phyloP scores from a whole-genome alignment of 768 basidiomycete genomes.

The Boletus subcaerulescens region DNA sequence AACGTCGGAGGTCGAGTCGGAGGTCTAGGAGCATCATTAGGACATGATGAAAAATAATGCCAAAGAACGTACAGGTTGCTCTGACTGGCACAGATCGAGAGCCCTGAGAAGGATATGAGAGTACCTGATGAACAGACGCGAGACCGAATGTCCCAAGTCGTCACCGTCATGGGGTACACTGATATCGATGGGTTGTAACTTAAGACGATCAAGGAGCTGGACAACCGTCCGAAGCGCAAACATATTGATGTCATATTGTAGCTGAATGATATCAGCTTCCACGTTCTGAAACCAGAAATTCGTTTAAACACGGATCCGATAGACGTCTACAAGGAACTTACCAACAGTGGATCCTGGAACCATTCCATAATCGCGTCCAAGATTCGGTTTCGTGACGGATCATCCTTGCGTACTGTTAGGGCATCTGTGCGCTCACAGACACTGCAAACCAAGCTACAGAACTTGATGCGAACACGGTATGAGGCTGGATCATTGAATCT shows the following conservation, averaged over 20 bases:
- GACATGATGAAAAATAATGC: neutral
- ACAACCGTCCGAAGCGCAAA: slow-evolving; percentile 73
- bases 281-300: slow-evolving; percentile 26
- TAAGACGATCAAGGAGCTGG: slow-evolving; percentile 70
- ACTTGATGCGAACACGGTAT: slow-evolving; percentile 69
- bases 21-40: slow-evolving; percentile 32
- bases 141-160: slow-evolving; percentile 65
- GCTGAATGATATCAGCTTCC: slow-evolving; percentile 35
- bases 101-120: slow-evolving; percentile 62
- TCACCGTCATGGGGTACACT: slow-evolving; percentile 52
- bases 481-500: slow-evolving; percentile 53
- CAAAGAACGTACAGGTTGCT: slow-evolving; percentile 38
- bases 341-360: slow-evolving; percentile 56
- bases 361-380: slow-evolving; percentile 79
- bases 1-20: slow-evolving; percentile 50
- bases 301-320: neutral
- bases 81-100: slow-evolving; percentile 51
- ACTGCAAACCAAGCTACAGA: slow-evolving; percentile 68
- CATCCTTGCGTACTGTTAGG: slow-evolving; percentile 66
- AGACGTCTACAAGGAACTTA: slow-evolving; percentile 32
- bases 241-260: slow-evolving; percentile 68
- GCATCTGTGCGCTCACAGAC: slow-evolving; percentile 61
- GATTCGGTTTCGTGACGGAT: slow-evolving; percentile 60
- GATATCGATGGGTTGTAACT: slow-evolving; percentile 57
- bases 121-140: slow-evolving; percentile 79